Evolutionary conservation across 257 asterid species (phyloP).

Genomic region (Nicotiana tabacum): DNA sequence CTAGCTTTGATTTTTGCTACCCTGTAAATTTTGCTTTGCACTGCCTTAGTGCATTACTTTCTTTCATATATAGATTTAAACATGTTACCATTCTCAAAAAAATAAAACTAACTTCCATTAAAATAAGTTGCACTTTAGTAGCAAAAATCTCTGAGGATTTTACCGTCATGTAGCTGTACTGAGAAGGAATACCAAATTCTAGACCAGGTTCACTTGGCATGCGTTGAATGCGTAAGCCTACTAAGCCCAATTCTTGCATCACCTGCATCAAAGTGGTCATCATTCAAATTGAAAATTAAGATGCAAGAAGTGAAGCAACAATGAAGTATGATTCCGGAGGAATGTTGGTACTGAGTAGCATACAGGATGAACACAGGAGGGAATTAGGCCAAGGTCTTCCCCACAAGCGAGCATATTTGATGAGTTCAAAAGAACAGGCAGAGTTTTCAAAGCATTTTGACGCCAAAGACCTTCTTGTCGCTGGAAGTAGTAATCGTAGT

Average conservation of each 20-base stretch:
- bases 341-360: slow-evolving; percentile 15
- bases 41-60: too few species aligned
- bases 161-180: slow-evolving; percentile 91
- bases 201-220: slow-evolving; percentile 82
- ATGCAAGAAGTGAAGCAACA: background rate
- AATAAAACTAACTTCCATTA: background rate
- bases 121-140: background rate
- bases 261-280: slow-evolving; percentile 50
- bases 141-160: slow-evolving; percentile 7
- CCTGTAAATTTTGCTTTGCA: too few species aligned
- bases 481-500: slow-evolving; percentile 86
- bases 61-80: too few species aligned
- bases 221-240: slow-evolving; percentile 92
- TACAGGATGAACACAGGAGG: slow-evolving; percentile 96
- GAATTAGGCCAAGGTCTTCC: slow-evolving; percentile 94
- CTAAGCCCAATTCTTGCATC: slow-evolving; percentile 88
- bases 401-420: slow-evolving; percentile 99
- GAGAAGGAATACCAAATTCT: slow-evolving; percentile 96
- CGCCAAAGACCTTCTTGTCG: slow-evolving; percentile 93
- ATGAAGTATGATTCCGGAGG: background rate
- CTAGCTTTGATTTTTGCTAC: too few species aligned
- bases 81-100: too few species aligned
- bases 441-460: slow-evolving; percentile 83
- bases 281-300: background rate
- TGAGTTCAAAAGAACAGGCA: slow-evolving; percentile 90